Conservation (phyloP, 768 basidiomycete species). For the Mrakia gelida region DNA sequence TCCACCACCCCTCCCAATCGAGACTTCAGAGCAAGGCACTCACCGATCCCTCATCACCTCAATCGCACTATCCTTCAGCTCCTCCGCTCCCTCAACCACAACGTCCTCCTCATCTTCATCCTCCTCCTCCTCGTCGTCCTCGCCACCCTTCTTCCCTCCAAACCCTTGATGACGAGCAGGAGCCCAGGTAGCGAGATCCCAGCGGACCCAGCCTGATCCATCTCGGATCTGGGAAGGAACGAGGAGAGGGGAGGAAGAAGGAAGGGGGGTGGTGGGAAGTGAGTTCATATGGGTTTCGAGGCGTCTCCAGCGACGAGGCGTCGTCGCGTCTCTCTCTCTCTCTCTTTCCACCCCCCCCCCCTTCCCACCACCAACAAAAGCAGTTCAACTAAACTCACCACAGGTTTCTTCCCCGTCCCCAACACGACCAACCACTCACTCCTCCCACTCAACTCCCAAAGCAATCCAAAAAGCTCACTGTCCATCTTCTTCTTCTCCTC, state of each 20-base stretch:
- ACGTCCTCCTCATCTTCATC: constrained; percentile 26
- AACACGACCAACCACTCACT: constrained; percentile 63
- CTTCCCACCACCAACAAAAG: not conserved
- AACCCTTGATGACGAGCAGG: constrained; percentile 34
- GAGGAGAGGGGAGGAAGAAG: not conserved
- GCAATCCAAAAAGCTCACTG: constrained; percentile 60
- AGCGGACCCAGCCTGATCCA: constrained; percentile 41
- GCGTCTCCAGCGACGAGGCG: too few species aligned
- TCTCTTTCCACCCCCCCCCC: too few species aligned
- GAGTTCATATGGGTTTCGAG: not conserved
- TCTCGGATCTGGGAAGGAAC: constrained; percentile 39
- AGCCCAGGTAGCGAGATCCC: constrained; percentile 41
- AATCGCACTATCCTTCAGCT: constrained; percentile 22
- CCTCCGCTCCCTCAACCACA: constrained; percentile 1
- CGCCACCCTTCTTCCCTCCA: constrained; percentile 33
- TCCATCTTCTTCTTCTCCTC: constrained; percentile 27
- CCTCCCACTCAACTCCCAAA: constrained; percentile 62
- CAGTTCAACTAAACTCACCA: constrained; percentile 47
- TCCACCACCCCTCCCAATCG: not conserved
- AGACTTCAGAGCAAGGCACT: not conserved
- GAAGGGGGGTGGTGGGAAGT: too few species aligned
- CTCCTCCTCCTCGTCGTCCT: constrained; percentile 36
- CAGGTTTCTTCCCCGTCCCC: constrained; percentile 72
- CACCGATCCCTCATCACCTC: constrained; percentile 28
- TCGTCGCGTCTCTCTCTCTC: too few species aligned